phyloP scores from a whole-genome alignment of 768 basidiomycete species.

The Mrakia blollopis region DNA sequence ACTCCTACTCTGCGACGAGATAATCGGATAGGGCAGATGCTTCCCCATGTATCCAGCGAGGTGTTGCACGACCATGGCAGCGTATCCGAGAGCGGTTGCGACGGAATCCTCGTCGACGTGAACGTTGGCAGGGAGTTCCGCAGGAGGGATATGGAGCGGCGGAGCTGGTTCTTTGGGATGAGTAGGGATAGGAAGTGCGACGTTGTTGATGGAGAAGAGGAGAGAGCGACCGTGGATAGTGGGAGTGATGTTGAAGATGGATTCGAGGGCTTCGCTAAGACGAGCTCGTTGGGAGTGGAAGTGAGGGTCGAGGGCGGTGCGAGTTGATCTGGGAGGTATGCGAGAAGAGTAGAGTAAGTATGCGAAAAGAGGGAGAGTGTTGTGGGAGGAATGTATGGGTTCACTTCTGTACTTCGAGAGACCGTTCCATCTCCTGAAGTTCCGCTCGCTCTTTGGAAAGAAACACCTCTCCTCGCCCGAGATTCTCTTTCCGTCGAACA shows the following conservation, averaged over 20 bases:
- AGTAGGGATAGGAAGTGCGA: conserved; percentile 85
- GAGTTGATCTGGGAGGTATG: not conserved
- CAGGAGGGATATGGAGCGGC: conserved; percentile 61
- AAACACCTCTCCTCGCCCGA: not conserved
- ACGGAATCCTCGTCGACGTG: conserved; percentile 73
- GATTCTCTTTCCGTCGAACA: not conserved
- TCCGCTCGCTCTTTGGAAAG: not conserved
- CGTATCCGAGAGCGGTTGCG: conserved; percentile 85
- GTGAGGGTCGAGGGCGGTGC: not conserved
- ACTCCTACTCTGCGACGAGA: conserved; percentile 83
- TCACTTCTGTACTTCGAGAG: not conserved
- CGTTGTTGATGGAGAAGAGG: conserved; percentile 78
- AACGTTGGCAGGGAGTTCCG: conserved; percentile 49
- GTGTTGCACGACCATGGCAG: conserved; percentile 77
- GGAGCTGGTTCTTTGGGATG: conserved; percentile 73
- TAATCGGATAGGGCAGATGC: conserved; percentile 75
- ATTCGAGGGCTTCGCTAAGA: conserved; percentile 50
- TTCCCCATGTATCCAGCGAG: conserved; percentile 68
- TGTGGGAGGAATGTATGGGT: not conserved
- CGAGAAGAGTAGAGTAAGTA: too few species aligned
- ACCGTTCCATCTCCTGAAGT: not conserved
- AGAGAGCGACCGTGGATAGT: conserved; percentile 60
- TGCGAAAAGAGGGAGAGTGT: not conserved
- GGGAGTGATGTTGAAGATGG: conserved; percentile 85
- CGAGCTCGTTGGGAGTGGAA: not conserved